Conservation (phyloP, 306 rosid genomes). For the Cicer bijugum region DNA sequence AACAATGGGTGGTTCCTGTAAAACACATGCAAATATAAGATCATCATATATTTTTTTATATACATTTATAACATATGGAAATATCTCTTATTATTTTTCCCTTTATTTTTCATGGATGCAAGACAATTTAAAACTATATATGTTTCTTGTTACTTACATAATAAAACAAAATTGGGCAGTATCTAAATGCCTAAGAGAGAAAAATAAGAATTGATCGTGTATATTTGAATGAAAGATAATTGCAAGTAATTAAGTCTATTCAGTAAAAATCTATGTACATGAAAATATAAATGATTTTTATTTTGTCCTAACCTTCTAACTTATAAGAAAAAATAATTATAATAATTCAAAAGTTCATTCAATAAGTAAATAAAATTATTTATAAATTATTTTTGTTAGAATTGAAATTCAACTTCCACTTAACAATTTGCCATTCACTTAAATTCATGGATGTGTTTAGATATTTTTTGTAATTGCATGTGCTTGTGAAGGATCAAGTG, state of each 20-base stretch:
- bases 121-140: neutral
- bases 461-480: slow-evolving; percentile 34
- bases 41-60: neutral
- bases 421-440: too few species aligned
- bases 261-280: too few species aligned
- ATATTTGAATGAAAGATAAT: too few species aligned
- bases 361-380: too few species aligned
- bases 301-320: too few species aligned
- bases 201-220: neutral
- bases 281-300: too few species aligned
- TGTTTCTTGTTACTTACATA: neutral
- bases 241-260: too few species aligned
- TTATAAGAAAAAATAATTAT: too few species aligned
- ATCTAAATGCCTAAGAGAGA: neutral
- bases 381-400: too few species aligned
- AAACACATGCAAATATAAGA: neutral
- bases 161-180: neutral
- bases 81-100: neutral
- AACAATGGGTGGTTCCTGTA: slow-evolving; percentile 51
- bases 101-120: neutral
- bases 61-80: neutral
- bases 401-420: too few species aligned
- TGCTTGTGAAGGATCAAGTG: slow-evolving; percentile 30
- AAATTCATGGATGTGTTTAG: too few species aligned
- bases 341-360: too few species aligned